phyloP scores from a whole-genome alignment of 2,329 filamentous ascomycete species.

The Clonostachys solani region DNA sequence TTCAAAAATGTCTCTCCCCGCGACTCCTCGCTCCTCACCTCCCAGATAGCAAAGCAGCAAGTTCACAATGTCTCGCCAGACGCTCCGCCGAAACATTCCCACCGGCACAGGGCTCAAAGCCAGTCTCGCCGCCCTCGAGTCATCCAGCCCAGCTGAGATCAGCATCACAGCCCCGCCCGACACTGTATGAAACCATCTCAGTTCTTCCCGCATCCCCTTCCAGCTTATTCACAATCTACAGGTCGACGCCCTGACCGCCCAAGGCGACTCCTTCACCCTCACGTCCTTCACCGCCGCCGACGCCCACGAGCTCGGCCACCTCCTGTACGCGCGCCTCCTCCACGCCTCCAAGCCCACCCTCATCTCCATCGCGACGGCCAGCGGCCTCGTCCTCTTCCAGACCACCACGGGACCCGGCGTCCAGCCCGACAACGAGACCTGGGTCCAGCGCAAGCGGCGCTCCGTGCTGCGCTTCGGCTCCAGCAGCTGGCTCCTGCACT shows the following conservation, averaged over 20 bases:
- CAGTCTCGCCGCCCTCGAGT: slow-evolving; percentile 1
- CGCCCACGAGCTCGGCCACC: slow-evolving; percentile 61
- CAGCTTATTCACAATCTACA: slow-evolving; percentile 3
- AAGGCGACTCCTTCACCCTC: slow-evolving; percentile 37
- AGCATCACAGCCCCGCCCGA: not conserved
- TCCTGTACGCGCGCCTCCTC: slow-evolving; percentile 59
- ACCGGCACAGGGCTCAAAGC: slow-evolving; percentile 3
- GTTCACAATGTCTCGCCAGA: slow-evolving; percentile 2
- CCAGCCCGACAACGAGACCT: slow-evolving; percentile 66
- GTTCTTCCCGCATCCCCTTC: not conserved
- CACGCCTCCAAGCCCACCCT: slow-evolving; percentile 45
- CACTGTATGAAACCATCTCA: not conserved
- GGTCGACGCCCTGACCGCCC: slow-evolving; percentile 20
- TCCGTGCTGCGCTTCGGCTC: slow-evolving; percentile 68
- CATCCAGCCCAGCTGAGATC: not conserved
- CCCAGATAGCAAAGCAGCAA: not conserved
- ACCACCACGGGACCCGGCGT: slow-evolving; percentile 61
- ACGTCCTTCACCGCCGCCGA: slow-evolving; percentile 57
- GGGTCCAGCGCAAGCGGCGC: slow-evolving; percentile 67
- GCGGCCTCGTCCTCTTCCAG: slow-evolving; percentile 64
- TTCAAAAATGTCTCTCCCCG: too few relatives aligned
- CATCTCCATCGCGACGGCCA: slow-evolving; percentile 60
- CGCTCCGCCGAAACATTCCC: slow-evolving; percentile 2
- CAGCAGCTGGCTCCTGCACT: slow-evolving; percentile 67
- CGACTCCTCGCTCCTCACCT: not conserved